Conservation (phyloP, 2,329 filamentous ascomycete genomes). For the Colletotrichum sp. region DNA sequence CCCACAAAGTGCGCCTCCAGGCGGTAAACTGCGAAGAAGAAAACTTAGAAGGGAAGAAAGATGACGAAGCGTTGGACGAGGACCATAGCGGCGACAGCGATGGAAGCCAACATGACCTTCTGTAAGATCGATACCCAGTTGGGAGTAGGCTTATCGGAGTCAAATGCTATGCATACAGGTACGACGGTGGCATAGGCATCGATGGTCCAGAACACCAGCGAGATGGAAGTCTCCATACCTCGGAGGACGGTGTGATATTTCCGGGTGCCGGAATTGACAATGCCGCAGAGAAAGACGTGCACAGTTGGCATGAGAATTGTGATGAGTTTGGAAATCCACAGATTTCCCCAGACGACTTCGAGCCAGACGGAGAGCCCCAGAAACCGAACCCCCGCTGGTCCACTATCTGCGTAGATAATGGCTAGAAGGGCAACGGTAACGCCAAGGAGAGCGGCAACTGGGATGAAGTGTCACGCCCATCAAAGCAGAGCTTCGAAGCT, state of each 20-base stretch:
- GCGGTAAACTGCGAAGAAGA: no score
- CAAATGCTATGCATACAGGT: not conserved
- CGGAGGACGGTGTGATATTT: slow-evolving; percentile 9
- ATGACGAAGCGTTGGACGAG: slow-evolving; percentile 1
- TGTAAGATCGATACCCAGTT: not conserved
- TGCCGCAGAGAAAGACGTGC: slow-evolving; percentile 1
- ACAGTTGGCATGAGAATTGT: not conserved
- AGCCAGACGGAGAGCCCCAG: slow-evolving; percentile 11
- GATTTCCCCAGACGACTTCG: not conserved
- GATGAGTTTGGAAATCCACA: slow-evolving; percentile 8
- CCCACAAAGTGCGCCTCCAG: slow-evolving; percentile 31
- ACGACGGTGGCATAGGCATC: not conserved
- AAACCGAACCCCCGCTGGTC: not conserved
- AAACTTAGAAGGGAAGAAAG: no score
- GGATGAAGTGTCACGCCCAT: slow-evolving; percentile 6
- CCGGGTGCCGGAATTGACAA: slow-evolving; percentile 2
- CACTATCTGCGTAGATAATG: not conserved
- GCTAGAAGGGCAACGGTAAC: not conserved
- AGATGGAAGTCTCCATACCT: slow-evolving; percentile 1
- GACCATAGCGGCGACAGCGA: not conserved
- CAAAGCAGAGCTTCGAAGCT: slow-evolving; percentile 3
- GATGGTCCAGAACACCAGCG: slow-evolving; percentile 4
- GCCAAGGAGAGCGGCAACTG: slow-evolving; percentile 5
- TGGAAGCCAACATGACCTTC: not conserved
- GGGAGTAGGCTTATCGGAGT: not conserved